phyloP scores from a whole-genome alignment of 2,329 filamentous ascomycete genomes.

The Rhinocladiella mackenziei region DNA sequence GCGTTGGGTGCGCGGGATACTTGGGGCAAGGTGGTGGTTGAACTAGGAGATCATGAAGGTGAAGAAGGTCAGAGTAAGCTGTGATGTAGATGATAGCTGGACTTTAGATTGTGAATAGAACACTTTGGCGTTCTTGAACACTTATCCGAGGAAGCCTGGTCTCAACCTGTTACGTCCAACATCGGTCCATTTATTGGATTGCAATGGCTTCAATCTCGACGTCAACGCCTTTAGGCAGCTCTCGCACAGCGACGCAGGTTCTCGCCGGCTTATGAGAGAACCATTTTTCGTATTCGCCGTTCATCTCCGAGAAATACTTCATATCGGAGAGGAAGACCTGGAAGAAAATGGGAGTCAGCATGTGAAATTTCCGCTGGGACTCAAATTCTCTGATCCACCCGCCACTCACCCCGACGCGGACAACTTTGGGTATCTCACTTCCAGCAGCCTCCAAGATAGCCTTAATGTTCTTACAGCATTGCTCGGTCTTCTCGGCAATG shows the following conservation, averaged over 20 bases:
- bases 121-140: not conserved
- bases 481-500: slow-evolving; percentile 65
- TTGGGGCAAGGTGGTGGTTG: slow-evolving; percentile 95
- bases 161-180: no score
- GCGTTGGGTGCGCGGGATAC: slow-evolving; percentile 76
- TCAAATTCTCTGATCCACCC: not conserved
- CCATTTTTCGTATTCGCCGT: slow-evolving; percentile 66
- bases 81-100: slow-evolving; percentile 23
- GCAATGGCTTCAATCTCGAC: slow-evolving; percentile 65
- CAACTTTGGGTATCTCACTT: slow-evolving; percentile 70
- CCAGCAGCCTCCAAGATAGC: slow-evolving; percentile 79
- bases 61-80: slow-evolving; percentile 43
- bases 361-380: not conserved
- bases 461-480: slow-evolving; percentile 73
- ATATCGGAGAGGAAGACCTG: slow-evolving; percentile 85
- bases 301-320: slow-evolving; percentile 80
- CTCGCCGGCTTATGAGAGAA: slow-evolving; percentile 62
- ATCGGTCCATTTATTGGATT: slow-evolving; percentile 38
- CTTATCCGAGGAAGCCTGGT: not conserved
- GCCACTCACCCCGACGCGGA: slow-evolving; percentile 68
- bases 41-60: slow-evolving; percentile 69
- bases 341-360: not conserved
- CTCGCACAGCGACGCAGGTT: slow-evolving; percentile 60
- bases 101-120: no score
- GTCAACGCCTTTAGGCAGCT: slow-evolving; percentile 59